Evolutionary conservation across 2,329 filamentous ascomycete genomes (phyloP).

Genomic region (Aspergillus pseudoviridinutans): DNA sequence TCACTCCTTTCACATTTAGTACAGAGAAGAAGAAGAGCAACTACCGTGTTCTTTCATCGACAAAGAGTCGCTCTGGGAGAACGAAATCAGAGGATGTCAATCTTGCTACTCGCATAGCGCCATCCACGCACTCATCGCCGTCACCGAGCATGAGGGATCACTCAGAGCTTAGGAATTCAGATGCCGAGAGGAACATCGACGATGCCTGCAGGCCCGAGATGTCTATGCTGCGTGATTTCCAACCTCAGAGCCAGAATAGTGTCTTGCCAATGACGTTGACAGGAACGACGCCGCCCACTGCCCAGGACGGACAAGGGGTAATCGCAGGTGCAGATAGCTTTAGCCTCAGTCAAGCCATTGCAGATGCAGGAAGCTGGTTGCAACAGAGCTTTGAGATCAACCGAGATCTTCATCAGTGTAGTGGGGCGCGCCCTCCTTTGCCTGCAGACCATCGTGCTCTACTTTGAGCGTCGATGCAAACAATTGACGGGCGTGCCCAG

Average conservation of each 20-base stretch:
- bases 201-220: constrained; percentile 2
- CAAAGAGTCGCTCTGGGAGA: constrained; percentile 3
- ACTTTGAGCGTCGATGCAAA: constrained; percentile 15
- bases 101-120: constrained; percentile 4
- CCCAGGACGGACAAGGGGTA: constrained; percentile 34
- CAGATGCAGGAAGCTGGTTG: constrained; percentile 44
- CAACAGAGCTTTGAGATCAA: constrained; percentile 42
- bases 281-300: constrained; percentile 29
- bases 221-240: constrained; percentile 5
- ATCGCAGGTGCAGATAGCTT: constrained; percentile 33
- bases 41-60: constrained; percentile 1
- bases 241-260: constrained; percentile 12
- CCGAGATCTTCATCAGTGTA: constrained; percentile 25
- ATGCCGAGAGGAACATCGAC: constrained; percentile 6
- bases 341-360: constrained; percentile 42
- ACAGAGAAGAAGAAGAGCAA: constrained; percentile 28
- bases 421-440: constrained; percentile 8
- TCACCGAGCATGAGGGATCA: neutral
- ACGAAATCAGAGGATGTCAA: constrained; percentile 21
- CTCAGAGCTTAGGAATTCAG: neutral
- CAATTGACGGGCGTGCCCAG: neutral
- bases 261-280: constrained; percentile 30
- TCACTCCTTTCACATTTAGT: constrained; percentile 38
- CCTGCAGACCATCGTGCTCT: constrained; percentile 7
- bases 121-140: neutral